Conservation (phyloP, 495 filamentous ascomycete genomes). For the Opeltia flavorubescens region DNA sequence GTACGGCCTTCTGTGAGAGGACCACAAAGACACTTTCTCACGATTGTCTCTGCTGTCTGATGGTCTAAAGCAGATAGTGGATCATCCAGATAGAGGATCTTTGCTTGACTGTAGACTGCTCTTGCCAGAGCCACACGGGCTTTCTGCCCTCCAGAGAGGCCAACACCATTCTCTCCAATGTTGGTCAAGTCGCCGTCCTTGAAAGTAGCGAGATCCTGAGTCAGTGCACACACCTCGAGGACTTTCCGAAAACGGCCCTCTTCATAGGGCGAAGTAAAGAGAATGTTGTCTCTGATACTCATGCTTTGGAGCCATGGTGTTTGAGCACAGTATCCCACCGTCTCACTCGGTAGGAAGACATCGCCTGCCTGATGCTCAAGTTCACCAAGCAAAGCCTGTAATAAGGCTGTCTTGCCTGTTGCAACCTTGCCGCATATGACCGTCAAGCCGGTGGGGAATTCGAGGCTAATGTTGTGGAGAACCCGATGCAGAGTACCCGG, state of each 20-base stretch:
- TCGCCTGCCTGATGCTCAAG: slow-evolving; percentile 51
- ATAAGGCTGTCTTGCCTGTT: slow-evolving; percentile 64
- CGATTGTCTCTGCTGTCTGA: slow-evolving; percentile 59
- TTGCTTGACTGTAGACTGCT: slow-evolving; percentile 53
- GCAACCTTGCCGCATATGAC: slow-evolving; percentile 60
- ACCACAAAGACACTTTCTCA: slow-evolving; percentile 52
- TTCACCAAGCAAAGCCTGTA: slow-evolving; percentile 69
- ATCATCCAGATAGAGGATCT: slow-evolving; percentile 54
- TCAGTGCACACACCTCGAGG: slow-evolving; percentile 47
- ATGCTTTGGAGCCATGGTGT: slow-evolving; percentile 86
- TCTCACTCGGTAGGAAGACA: slow-evolving; percentile 44
- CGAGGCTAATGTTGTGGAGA: slow-evolving; percentile 45
- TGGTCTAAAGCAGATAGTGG: slow-evolving; percentile 58
- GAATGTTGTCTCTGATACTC: slow-evolving; percentile 74
- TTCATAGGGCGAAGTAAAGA: slow-evolving; percentile 63
- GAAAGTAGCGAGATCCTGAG: slow-evolving; percentile 47
- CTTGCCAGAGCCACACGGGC: slow-evolving; percentile 55
- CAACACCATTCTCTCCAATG: slow-evolving; percentile 56
- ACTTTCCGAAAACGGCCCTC: slow-evolving; percentile 44
- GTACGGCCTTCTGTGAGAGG: slow-evolving; percentile 47
- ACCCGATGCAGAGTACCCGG: slow-evolving; percentile 48
- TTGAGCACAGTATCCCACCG: slow-evolving; percentile 70
- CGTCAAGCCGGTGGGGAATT: slow-evolving; percentile 50
- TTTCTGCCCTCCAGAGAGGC: slow-evolving; percentile 56
- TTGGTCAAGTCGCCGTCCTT: slow-evolving; percentile 54